phyloP scores from a whole-genome alignment of 768 basidiomycete genomes.

The Podaxis carcinomalis region DNA sequence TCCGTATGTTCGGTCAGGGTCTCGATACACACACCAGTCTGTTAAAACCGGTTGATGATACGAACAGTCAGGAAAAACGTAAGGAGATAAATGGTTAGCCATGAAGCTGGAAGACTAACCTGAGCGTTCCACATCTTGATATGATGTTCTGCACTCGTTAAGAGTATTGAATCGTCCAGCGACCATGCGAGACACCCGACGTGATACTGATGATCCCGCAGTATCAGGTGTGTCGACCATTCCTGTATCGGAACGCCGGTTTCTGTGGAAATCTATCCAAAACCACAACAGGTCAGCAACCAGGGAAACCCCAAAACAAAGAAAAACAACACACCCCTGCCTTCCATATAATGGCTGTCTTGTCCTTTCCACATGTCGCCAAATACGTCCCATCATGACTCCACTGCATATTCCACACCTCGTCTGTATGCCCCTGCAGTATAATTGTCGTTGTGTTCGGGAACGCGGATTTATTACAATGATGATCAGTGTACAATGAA shows the following conservation, averaged over 20 bases:
- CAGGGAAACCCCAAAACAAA: conserved; percentile 1
- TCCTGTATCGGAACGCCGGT: conserved; percentile 41
- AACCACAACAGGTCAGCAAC: conserved; percentile 16
- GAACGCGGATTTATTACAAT: conserved; percentile 77
- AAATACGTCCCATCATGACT: conserved; percentile 83
- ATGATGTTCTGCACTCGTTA: conserved; percentile 76
- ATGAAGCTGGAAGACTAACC: conserved; percentile 39
- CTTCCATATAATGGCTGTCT: conserved; percentile 85
- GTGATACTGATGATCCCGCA: conserved; percentile 74
- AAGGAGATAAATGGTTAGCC: too few species aligned
- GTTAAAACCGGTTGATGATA: conserved; percentile 12
- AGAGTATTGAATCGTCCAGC: conserved; percentile 75
- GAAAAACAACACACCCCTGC: conserved; percentile 54
- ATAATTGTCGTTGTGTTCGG: conserved; percentile 84
- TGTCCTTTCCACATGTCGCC: conserved; percentile 87
- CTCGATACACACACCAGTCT: conserved; percentile 75
- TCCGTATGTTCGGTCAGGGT: conserved; percentile 72
- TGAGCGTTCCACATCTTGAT: conserved; percentile 90
- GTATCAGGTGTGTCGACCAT: conserved; percentile 52
- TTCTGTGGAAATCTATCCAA: conserved; percentile 40
- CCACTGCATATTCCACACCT: conserved; percentile 97
- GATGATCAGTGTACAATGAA: conserved; percentile 86
- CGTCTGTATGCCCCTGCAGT: conserved; percentile 81
- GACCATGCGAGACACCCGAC: conserved; percentile 93
- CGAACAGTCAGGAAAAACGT: neutral